Conservation (phyloP, 768 basidiomycete genomes). For the Russula sp. region DNA sequence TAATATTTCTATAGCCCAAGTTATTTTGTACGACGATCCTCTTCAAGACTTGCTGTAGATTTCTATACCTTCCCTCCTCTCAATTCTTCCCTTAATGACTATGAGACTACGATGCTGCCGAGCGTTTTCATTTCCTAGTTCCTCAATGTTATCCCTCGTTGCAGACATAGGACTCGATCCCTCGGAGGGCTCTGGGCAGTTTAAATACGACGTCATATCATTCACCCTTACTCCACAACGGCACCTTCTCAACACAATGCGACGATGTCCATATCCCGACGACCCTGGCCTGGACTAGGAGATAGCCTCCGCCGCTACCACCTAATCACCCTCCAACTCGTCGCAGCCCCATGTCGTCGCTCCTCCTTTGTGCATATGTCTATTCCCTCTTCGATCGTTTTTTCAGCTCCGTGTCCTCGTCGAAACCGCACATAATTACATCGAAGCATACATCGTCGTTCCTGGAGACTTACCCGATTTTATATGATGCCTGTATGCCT, state of each 20-base stretch:
- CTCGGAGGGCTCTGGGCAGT: constrained; percentile 21
- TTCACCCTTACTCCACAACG: constrained; percentile 20
- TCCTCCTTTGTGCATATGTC: constrained; percentile 11
- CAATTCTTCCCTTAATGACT: too few relatives aligned
- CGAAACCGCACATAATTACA: constrained; percentile 17
- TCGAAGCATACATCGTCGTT: not conserved
- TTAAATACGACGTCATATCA: constrained; percentile 25
- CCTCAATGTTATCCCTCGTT: constrained; percentile 8
- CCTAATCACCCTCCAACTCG: not conserved
- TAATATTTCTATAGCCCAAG: constrained; percentile 15
- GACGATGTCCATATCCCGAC: constrained; percentile 10
- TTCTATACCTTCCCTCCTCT: too few relatives aligned
- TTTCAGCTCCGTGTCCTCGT: constrained; percentile 12
- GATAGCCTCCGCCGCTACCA: not conserved
- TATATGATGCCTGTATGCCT: too few relatives aligned
- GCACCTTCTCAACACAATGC: constrained; percentile 5
- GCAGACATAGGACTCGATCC: constrained; percentile 6
- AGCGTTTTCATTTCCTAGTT: too few relatives aligned
- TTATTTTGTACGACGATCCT: too few relatives aligned
- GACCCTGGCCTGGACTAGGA: not conserved
- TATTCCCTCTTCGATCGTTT: constrained; percentile 16
- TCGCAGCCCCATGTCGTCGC: not conserved
- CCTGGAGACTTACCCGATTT: constrained; percentile 3
- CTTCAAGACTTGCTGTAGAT: too few relatives aligned
- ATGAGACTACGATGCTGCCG: not conserved